Evolutionary conservation across 1,284 basidiomycete species (phyloP).

Genomic region (Melampsora americana): DNA sequence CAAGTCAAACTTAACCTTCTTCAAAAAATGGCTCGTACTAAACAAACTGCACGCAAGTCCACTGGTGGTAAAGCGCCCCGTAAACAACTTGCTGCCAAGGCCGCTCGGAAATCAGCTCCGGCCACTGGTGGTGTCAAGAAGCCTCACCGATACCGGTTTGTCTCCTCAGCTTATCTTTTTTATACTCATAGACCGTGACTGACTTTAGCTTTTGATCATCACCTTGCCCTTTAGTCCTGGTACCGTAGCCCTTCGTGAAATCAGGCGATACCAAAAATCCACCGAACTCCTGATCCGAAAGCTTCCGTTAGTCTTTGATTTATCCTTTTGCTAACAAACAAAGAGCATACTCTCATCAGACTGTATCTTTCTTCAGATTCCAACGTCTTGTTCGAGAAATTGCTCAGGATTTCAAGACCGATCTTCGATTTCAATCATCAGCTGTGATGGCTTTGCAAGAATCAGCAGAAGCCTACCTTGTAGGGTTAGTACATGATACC

Average conservation of each 20-base stretch:
- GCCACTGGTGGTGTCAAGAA: conserved; percentile 63
- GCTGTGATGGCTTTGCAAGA: conserved; percentile 76
- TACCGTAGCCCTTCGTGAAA: conserved; percentile 69
- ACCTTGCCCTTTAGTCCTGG: conserved; percentile 59
- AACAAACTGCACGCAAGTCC: conserved; percentile 67
- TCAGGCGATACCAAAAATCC: conserved; percentile 82
- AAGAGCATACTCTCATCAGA: conserved; percentile 68
- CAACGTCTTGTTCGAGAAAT: conserved; percentile 52
- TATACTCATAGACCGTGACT: conserved; percentile 24
- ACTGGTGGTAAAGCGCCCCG: conserved; percentile 59
- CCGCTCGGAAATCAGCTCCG: conserved; percentile 58
- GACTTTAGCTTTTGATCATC: conserved; percentile 56
- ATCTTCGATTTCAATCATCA: conserved; percentile 70
- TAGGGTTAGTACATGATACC: conserved; percentile 44
- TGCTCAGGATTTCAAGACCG: conserved; percentile 58
- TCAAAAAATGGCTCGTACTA: conserved; percentile 53
- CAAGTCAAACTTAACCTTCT: neutral
- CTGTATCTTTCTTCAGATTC: conserved; percentile 64
- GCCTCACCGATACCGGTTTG: conserved; percentile 69
- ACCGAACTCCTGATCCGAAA: conserved; percentile 60
- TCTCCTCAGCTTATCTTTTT: neutral
- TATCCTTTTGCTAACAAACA: conserved; percentile 50
- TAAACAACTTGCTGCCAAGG: conserved; percentile 61
- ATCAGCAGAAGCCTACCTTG: too few relatives aligned
- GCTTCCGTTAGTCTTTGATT: conserved; percentile 50